These are phyloP conservation scores for Kuraishia cidri DNA, from an alignment of 805 yeast genomes.

Conservation along the genomic window DNA sequence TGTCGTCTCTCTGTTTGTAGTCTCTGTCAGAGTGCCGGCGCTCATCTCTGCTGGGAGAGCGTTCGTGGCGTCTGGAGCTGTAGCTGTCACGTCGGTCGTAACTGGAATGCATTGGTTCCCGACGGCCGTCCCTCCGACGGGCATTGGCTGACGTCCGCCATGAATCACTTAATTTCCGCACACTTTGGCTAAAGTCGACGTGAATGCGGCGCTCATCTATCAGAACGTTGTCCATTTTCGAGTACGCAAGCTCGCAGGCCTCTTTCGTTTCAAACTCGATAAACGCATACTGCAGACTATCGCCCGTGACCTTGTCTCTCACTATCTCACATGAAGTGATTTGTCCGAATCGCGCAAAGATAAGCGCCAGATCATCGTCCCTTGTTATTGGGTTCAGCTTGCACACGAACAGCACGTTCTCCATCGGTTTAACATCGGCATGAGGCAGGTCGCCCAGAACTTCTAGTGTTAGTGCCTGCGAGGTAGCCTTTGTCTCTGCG, in stretches of 20 bases:
- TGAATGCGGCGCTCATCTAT: conserved; percentile 58
- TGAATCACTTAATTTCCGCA: conserved; percentile 8
- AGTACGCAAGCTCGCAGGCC: conserved; percentile 54
- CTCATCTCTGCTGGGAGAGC: too few species aligned
- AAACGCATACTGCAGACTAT: conserved; percentile 53
- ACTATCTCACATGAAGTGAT: conserved; percentile 44
- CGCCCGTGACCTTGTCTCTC: conserved; percentile 34
- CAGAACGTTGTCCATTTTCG: conserved; percentile 50
- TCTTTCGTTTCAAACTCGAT: conserved; percentile 40
- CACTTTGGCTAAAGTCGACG: conserved; percentile 62
- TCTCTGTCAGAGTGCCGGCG: too few species aligned
- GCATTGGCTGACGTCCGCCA: too few species aligned
- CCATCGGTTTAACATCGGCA: conserved; percentile 52
- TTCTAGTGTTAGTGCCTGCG: conserved; percentile 55
- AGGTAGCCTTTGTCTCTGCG: conserved; percentile 41
- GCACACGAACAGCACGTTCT: conserved; percentile 53
- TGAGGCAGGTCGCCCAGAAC: conserved; percentile 55
- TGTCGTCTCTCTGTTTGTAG: too few species aligned
- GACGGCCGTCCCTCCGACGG: too few species aligned
- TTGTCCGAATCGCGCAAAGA: conserved; percentile 56
- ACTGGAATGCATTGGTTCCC: too few species aligned
- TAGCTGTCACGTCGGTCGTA: too few species aligned
- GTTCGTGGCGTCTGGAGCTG: neutral
- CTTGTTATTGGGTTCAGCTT: conserved; percentile 53
- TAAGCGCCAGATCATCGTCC: conserved; percentile 43